Evolutionary conservation across 352 stramenopile genomes (phyloP).

Genomic region (Pythium sukuiense): DNA sequence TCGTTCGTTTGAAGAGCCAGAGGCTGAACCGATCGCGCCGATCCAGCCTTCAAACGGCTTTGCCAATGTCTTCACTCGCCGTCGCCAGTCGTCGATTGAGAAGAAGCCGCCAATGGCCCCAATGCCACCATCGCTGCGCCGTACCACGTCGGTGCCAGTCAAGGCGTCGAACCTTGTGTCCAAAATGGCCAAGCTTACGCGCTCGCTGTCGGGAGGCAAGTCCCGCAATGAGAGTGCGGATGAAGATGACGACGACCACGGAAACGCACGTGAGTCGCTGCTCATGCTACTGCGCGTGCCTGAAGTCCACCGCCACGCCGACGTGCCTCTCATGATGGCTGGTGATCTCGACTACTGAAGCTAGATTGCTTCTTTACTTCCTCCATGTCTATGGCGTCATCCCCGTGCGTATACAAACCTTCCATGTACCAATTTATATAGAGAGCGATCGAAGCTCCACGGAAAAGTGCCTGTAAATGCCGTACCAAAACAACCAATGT

Average conservation of each 20-base stretch:
- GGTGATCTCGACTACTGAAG: conserved; percentile 33
- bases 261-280: conserved; percentile 61
- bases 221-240: conserved; percentile 2
- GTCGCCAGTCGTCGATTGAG: conserved; percentile 28
- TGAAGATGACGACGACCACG: conserved; percentile 34
- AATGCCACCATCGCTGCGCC: conserved; percentile 24
- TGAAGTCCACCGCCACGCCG: conserved; percentile 43
- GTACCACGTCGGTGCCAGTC: conserved; percentile 27
- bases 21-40: not conserved
- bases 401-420: not conserved
- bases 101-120: conserved; percentile 30
- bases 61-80: conserved; percentile 28
- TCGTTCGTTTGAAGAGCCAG: conserved; percentile 10
- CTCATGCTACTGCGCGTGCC: conserved; percentile 71
- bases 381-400: not conserved
- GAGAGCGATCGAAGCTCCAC: conserved; percentile 9
- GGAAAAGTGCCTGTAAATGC: not conserved
- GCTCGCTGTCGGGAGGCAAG: conserved; percentile 35
- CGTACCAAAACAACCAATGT: not conserved
- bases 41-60: conserved; percentile 11
- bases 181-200: conserved; percentile 62
- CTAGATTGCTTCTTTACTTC: not conserved
- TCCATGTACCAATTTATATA: not conserved
- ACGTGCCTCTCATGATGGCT: conserved; percentile 65
- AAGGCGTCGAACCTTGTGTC: conserved; percentile 56